Base-by-base conservation (phyloP, 2,329 filamentous ascomycete species). In the Rugonectria rugulosa region DNA sequence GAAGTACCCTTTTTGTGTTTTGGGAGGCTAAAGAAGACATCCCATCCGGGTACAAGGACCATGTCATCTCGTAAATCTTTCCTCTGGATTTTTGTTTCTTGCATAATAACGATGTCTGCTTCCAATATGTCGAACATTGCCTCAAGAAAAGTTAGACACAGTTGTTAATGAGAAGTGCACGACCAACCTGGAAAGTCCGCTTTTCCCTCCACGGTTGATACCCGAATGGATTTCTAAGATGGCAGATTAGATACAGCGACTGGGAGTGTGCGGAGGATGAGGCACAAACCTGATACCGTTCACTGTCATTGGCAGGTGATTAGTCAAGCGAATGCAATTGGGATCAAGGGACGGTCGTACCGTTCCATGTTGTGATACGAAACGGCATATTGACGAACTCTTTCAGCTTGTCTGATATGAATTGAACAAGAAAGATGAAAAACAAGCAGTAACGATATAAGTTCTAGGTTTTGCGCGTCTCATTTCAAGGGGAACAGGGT, bases 41-140 rank as follows among this genome's bases (percentile, higher is more conserved):
- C 95, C 94, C 94, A 99, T 11, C 95, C 95, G 0, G 91, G 87
- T 0, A 98, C 87, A 27, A 98, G 79, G 9, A 98, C 93, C 92
- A 98, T 98, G 66, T 98, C 95, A 80, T 98, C 95, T 34, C 81
- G 83, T 2, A 99, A 79, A 65, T 97, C 93, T 71, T 97, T 97
- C 53, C 89, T 84, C 70, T 98, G 95, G 34, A 98, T 97, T 76
- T 98, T 99, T 37, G 92, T 88, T 75, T 98, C 95, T 73, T 99
- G 95, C 79, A 98, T 92, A 55, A 97, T 83, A 15, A 98, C 87
- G 61, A 99, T 95, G 72, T 99, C 95, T 48, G 93, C 88, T 71
- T 95, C 90, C 6, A 99, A 83, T 37, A 89, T 90, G 64, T 97
- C 91, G 75, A 99, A 98, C 95, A 98, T 98, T 62, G 88, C 83